These are phyloP conservation scores for Phytopythium boreale DNA, from an alignment of 352 stramenopile species.

Conservation along the genomic window DNA sequence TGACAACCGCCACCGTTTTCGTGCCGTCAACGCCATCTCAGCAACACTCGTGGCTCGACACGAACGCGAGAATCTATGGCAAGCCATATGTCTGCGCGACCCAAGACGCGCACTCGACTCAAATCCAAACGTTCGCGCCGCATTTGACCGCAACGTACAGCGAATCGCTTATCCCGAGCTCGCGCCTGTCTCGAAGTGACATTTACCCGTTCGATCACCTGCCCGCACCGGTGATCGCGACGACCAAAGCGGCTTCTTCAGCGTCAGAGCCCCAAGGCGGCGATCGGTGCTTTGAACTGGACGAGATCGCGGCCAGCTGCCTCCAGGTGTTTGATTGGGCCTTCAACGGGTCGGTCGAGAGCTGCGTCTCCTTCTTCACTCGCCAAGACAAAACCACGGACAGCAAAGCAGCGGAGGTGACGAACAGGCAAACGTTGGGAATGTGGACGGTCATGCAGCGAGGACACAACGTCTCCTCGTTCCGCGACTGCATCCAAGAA, in stretches of 20 bases:
- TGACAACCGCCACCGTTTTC: neutral
- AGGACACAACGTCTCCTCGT: constrained; percentile 11
- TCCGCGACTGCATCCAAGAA: constrained; percentile 14
- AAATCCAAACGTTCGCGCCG: constrained; percentile 10
- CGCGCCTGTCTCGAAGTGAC: constrained; percentile 5
- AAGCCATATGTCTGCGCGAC: constrained; percentile 17
- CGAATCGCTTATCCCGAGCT: constrained; percentile 12
- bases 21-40: constrained; percentile 1
- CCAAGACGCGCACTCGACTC: neutral
- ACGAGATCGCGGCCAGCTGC: neutral
- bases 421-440: constrained; percentile 1
- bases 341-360: constrained; percentile 4
- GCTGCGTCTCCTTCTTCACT: neutral
- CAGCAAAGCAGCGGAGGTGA: neutral
- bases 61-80: constrained; percentile 13
- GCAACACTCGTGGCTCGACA: constrained; percentile 18
- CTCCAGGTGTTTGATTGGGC: constrained; percentile 11
- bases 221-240: constrained; percentile 2
- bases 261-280: neutral
- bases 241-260: neutral
- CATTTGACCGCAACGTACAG: constrained; percentile 16
- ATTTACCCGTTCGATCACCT: constrained; percentile 21
- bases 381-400: neutral
- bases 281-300: neutral
- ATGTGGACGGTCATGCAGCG: constrained; percentile 19